These are phyloP conservation scores for Cardiospermum halicacabum DNA, from an alignment of 345 rosid genomes.

Conservation along the genomic window DNA sequence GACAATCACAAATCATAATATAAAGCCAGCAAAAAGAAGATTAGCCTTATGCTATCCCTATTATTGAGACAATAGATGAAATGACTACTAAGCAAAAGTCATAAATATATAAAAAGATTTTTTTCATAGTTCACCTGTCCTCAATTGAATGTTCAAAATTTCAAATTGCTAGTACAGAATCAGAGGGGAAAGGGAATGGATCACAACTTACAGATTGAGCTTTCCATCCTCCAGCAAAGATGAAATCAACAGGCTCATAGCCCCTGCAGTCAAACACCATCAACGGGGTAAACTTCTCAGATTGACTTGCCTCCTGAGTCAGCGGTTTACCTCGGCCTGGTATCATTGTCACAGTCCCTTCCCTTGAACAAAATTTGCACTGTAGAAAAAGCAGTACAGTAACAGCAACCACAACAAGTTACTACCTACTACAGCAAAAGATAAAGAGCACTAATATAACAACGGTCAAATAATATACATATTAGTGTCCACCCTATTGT, in stretches of 20 bases:
- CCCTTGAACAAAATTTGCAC: conserved; percentile 91
- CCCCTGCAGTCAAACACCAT: conserved; percentile 89
- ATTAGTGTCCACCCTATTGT: not conserved
- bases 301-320: conserved; percentile 47
- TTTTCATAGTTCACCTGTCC: not conserved
- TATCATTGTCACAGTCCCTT: conserved; percentile 74
- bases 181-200: conserved; percentile 2
- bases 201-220: conserved; percentile 70
- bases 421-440: not conserved
- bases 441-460: not conserved
- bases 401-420: not conserved
- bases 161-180: not conserved
- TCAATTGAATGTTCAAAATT: not conserved
- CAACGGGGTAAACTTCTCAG: conserved; percentile 61
- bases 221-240: conserved; percentile 66
- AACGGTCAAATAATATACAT: not conserved
- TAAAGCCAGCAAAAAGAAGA: too few species aligned
- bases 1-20: too few species aligned
- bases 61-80: too few species aligned
- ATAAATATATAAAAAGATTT: too few species aligned
- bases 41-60: too few species aligned
- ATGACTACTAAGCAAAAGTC: too few species aligned
- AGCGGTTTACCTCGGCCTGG: conserved; percentile 64
- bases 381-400: conserved; percentile 18
- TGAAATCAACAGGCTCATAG: conserved; percentile 66